Evolutionary conservation across 495 filamentous ascomycete species (phyloP), one percentile per base, ranked within the genome.

Genomic region (Penicillium riverlandense): DNA sequence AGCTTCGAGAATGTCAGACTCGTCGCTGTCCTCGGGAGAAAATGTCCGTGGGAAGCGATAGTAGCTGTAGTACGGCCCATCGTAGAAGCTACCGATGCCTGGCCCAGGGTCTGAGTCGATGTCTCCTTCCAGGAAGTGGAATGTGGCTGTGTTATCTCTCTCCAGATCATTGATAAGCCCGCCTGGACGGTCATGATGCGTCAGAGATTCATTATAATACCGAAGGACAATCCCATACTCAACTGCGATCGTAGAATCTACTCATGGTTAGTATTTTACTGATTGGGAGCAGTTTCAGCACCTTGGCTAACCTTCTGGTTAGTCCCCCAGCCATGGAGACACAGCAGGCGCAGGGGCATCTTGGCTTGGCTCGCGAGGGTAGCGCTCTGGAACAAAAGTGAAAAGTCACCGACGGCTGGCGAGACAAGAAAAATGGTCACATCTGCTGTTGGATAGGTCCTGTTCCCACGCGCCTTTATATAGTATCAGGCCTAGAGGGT

Each of bases 11-110:
- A 66, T 44, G 10, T 59, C 54, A 14, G 52, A 42, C 4, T 55
- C 55, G 37, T 62, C 56, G 2, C 34, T 41, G 12, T 63, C 59
- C 11, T 44, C 44, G 16, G 45, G 41, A 8, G 51, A 42, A 31
- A 57, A 50, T 3, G 52, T 43, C 37, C 54, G 61, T 6, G 62
- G 62, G 38, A 65, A 66, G 9, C 54, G 50, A 51, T 65, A 58
- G 48, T 59, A 69, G 45, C 59, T 63, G 43, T 58, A 63, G 40
- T 62, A 66, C 29, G 63, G 65, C 13, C 55, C 57, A 1, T 68
- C 59, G 47, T 57, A 68, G 47, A 48, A 58, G 7, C 52, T 56
- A 14, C 49, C 52, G 13, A 68, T 65, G 8, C 63, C 65, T 2
- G 61, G 63, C 0, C 62, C 63, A 1, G 63, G 55, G 0, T 45